Evolutionary conservation across 495 filamentous ascomycete species (phyloP).

Genomic region (Sphaerosporella brunnea): DNA sequence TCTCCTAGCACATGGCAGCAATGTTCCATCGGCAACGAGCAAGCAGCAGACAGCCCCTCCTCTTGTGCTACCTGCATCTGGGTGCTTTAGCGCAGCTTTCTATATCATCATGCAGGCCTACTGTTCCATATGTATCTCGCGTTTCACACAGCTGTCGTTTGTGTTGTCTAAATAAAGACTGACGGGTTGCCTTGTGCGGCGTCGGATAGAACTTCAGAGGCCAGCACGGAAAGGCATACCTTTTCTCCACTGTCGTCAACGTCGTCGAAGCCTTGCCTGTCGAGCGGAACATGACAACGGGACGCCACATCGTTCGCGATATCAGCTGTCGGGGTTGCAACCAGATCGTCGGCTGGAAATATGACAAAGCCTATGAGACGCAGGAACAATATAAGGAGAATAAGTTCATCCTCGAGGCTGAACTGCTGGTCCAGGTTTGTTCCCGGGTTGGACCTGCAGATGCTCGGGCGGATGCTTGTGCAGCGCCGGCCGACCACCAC

Average conservation of each 20-base stretch:
- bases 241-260: constrained; percentile 91
- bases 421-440: constrained; percentile 40
- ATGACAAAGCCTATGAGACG: constrained; percentile 86
- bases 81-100: too few species aligned
- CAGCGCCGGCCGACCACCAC: too few species aligned
- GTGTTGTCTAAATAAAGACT: neutral
- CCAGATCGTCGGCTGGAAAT: constrained; percentile 92
- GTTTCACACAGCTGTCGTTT: neutral
- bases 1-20: too few species aligned
- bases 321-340: constrained; percentile 79
- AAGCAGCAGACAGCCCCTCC: neutral
- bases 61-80: neutral
- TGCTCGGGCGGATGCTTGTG: too few species aligned
- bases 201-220: constrained; percentile 76
- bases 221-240: constrained; percentile 94
- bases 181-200: neutral
- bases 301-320: constrained; percentile 81
- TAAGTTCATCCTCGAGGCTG: constrained; percentile 91
- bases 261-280: constrained; percentile 57
- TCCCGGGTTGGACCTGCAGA: neutral
- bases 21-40: neutral
- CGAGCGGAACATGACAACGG: constrained; percentile 98
- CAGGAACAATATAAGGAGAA: constrained; percentile 97
- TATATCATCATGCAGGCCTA: too few species aligned
- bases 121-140: too few species aligned